Conservation (phyloP, 495 filamentous ascomycete genomes). For the Clohesyomyces aquaticus region DNA sequence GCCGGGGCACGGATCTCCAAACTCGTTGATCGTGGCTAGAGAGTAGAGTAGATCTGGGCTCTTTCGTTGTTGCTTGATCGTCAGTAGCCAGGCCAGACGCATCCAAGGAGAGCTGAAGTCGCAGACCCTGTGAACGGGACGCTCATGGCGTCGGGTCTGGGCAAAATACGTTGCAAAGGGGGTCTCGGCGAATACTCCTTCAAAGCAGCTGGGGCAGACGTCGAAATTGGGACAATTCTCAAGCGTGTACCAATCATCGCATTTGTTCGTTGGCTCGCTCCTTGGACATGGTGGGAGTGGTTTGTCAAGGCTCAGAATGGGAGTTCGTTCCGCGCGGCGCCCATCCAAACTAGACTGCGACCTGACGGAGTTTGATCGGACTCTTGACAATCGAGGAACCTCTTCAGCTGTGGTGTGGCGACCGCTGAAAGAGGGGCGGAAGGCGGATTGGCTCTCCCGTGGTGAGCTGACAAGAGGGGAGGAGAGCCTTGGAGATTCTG, state of each 20-base stretch:
- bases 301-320: conserved; percentile 14
- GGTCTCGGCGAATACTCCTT: conserved; percentile 57
- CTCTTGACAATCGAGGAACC: conserved; percentile 20
- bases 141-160: conserved; percentile 50
- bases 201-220: conserved; percentile 67
- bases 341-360: conserved; percentile 37
- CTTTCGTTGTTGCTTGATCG: conserved; percentile 58
- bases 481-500: conserved; percentile 17
- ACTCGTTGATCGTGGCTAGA: conserved; percentile 53
- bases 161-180: conserved; percentile 59
- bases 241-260: conserved; percentile 70
- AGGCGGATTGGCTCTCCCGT: conserved; percentile 14
- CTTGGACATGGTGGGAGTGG: conserved; percentile 60
- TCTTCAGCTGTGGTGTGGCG: conserved; percentile 30
- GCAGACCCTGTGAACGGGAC: conserved; percentile 54
- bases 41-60: conserved; percentile 60
- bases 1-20: conserved; percentile 56
- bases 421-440: conserved; percentile 13
- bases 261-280: conserved; percentile 52
- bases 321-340: conserved; percentile 17
- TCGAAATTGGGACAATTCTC: conserved; percentile 58
- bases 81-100: conserved; percentile 68
- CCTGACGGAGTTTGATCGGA: conserved; percentile 23
- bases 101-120: conserved; percentile 67
- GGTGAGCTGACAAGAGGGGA: conserved; percentile 23